A percentile compares a stretch with the other conserved stretches of the same genome.
These are phyloP conservation scores for Neonectria sp. DNA, from an alignment of 2,329 filamentous ascomycete genomes.

Conservation along the genomic window DNA sequence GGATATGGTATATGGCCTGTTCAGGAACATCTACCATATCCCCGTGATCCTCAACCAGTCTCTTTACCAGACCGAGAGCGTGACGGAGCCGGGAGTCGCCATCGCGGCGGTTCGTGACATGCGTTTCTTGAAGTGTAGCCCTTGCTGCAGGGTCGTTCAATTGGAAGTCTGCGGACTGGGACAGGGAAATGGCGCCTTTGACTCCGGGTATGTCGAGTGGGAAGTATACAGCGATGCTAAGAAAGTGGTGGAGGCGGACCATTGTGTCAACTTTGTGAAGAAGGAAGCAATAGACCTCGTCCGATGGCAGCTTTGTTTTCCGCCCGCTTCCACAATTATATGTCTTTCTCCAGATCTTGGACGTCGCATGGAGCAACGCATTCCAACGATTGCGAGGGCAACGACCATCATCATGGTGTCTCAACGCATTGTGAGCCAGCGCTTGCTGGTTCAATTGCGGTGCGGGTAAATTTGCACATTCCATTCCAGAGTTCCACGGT, in stretches of 20 bases:
- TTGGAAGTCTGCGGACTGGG: constrained; percentile 26
- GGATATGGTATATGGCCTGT: constrained; percentile 44
- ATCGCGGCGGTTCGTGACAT: constrained; percentile 31
- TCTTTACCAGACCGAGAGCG: constrained; percentile 36
- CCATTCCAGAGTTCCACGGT: constrained; percentile 36
- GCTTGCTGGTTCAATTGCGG: constrained; percentile 34
- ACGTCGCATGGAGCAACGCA: constrained; percentile 52
- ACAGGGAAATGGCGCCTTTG: constrained; percentile 31
- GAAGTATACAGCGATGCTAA: constrained; percentile 37
- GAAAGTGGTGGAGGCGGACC: constrained; percentile 39
- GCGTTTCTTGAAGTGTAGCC: constrained; percentile 22
- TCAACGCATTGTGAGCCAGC: constrained; percentile 35
- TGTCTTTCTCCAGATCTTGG: constrained; percentile 23
- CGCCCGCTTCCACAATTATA: constrained; percentile 37
- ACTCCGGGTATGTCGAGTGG: constrained; percentile 22
- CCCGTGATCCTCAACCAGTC: constrained; percentile 46
- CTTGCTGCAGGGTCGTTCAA: constrained; percentile 28
- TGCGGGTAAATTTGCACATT: constrained; percentile 11
- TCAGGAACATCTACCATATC: constrained; percentile 45
- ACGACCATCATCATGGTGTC: constrained; percentile 40
- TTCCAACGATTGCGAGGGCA: constrained; percentile 48
- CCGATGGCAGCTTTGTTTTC: constrained; percentile 1
- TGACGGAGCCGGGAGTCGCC: constrained; percentile 31
- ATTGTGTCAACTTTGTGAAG: constrained; percentile 38
- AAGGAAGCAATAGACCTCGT: constrained; percentile 15